These are phyloP conservation scores for Selenicereus undatus DNA, from an alignment of 148 eudicot species.

Conservation along the genomic window DNA sequence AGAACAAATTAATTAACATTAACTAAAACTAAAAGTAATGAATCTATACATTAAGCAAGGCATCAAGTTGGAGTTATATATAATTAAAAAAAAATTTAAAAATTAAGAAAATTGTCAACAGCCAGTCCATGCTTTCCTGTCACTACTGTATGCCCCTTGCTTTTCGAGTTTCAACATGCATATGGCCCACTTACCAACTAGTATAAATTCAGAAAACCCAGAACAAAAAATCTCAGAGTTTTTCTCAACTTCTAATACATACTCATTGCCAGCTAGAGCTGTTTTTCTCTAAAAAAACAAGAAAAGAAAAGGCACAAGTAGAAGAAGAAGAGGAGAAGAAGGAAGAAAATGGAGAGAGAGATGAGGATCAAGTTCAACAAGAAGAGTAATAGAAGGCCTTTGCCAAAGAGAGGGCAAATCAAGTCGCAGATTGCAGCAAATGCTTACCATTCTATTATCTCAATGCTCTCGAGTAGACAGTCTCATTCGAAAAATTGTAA, in stretches of 20 bases:
- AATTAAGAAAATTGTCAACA: background rate
- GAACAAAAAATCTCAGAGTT: background rate
- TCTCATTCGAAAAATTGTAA: background rate
- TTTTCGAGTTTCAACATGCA: background rate
- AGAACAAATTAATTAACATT: no score
- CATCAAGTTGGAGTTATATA: background rate
- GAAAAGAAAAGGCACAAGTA: background rate
- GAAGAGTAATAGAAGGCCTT: constrained; percentile 7
- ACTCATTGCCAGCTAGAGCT: background rate
- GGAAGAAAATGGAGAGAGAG: background rate
- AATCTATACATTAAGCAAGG: background rate
- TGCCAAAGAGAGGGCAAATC: constrained; percentile 36
- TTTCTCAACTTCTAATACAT: background rate
- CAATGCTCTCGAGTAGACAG: constrained; percentile 11
- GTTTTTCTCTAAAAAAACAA: background rate
- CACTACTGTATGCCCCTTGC: background rate
- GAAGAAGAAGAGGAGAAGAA: no score
- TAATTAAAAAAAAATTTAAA: background rate
- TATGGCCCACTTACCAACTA: background rate
- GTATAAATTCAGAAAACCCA: constrained; percentile 10
- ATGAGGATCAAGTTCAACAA: background rate
- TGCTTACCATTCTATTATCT: constrained; percentile 24
- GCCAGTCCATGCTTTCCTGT: constrained; percentile 3
- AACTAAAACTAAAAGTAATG: no score
- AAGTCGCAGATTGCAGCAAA: constrained; percentile 35